phyloP scores from a whole-genome alignment of 108 stramenopile genomes.

The Aurantiochytrium sp. region DNA sequence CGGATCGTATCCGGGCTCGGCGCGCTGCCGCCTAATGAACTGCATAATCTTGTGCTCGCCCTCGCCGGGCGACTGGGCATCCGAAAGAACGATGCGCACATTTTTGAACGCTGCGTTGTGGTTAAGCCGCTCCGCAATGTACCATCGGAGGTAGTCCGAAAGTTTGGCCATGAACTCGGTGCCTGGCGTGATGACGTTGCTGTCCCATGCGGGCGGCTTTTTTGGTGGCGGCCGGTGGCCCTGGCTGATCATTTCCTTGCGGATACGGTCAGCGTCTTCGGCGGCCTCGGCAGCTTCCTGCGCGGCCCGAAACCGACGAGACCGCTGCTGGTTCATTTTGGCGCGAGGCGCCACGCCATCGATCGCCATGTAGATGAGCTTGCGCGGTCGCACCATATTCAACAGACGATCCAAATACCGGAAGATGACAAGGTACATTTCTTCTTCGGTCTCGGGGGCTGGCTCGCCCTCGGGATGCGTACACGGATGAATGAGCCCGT shows the following conservation, averaged over 20 bases:
- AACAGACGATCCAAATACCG: slow-evolving; percentile 75
- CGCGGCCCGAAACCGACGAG: slow-evolving; percentile 84
- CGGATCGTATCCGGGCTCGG: slow-evolving; percentile 84
- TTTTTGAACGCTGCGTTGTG: slow-evolving; percentile 75
- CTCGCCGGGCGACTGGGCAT: slow-evolving; percentile 90
- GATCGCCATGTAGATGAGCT: slow-evolving; percentile 81
- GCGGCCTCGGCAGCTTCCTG: slow-evolving; percentile 82
- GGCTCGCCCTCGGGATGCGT: slow-evolving; percentile 84
- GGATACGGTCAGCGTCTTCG: slow-evolving; percentile 70
- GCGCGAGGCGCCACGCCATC: slow-evolving; percentile 98
- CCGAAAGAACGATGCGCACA: slow-evolving; percentile 81
- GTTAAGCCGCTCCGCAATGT: slow-evolving; percentile 59
- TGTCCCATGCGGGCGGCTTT: slow-evolving; percentile 62
- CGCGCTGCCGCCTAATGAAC: slow-evolving; percentile 81
- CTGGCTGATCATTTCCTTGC: slow-evolving; percentile 61
- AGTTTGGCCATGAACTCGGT: slow-evolving; percentile 56
- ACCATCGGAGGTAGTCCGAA: slow-evolving; percentile 67
- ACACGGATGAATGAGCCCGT: slow-evolving; percentile 98
- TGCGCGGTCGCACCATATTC: slow-evolving; percentile 70
- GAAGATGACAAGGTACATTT: slow-evolving; percentile 92
- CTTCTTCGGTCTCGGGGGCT: slow-evolving; percentile 79
- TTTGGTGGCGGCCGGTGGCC: slow-evolving; percentile 38
- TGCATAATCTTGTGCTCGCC: slow-evolving; percentile 97
- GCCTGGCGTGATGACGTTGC: slow-evolving; percentile 98
- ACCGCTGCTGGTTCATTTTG: slow-evolving; percentile 94